Percentiles rank a stretch among this genome's conserved stretches.
phyloP scores from a whole-genome alignment of 1,139 yeast species.

The Ogataea hybrid region DNA sequence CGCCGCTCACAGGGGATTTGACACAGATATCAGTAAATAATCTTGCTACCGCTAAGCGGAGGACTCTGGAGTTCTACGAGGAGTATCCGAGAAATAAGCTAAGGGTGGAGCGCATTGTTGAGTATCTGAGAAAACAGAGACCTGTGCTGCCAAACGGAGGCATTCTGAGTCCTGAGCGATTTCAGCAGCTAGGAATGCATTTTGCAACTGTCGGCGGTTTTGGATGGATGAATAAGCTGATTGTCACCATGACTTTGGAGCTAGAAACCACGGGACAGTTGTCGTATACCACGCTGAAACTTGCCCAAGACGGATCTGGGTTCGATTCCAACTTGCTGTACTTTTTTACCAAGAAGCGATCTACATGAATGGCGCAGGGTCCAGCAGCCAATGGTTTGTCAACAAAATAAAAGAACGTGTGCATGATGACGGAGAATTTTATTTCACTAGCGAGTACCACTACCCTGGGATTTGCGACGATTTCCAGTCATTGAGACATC shows the following conservation, averaged over 20 bases:
- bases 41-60: conserved; percentile 43
- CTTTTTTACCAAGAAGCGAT: conserved; percentile 59
- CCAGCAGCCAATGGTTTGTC: conserved; percentile 48
- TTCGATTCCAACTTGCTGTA: conserved; percentile 55
- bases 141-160: conserved; percentile 50
- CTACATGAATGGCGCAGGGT: conserved; percentile 43
- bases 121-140: conserved; percentile 33
- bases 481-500: conserved; percentile 40
- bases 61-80: conserved; percentile 46
- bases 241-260: conserved; percentile 41
- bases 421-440: conserved; percentile 32
- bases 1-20: conserved; percentile 44
- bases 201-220: conserved; percentile 55
- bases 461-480: conserved; percentile 50
- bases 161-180: conserved; percentile 44
- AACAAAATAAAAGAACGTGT: conserved; percentile 36
- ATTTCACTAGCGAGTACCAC: conserved; percentile 60
- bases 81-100: conserved; percentile 47
- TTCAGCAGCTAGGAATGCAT: conserved; percentile 49
- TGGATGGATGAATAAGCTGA: conserved; percentile 43
- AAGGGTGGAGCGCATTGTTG: conserved; percentile 40
- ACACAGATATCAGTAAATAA: conserved; percentile 52
- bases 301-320: conserved; percentile 35
- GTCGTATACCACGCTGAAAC: conserved; percentile 36
- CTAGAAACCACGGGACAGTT: conserved; percentile 35